A percentile compares a stretch with the other conserved stretches of the same genome.
Evolutionary conservation across 352 stramenopile genomes (phyloP).

Genomic region (Phytophthora foliorum): DNA sequence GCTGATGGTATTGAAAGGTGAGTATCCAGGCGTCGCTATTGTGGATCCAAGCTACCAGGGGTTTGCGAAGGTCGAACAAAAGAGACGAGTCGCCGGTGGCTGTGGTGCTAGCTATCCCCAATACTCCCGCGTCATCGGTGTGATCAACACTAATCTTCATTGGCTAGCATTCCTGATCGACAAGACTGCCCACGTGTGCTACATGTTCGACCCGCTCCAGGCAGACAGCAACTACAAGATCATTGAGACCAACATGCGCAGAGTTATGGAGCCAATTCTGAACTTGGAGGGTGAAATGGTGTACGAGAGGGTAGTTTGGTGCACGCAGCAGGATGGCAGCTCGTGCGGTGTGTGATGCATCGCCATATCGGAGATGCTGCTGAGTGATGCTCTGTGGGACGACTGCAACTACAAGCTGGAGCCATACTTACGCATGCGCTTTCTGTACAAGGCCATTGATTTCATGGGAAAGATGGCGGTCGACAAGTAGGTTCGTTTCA

Average conservation of each 20-base stretch:
- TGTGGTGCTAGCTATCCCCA: not conserved
- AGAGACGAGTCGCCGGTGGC: not conserved
- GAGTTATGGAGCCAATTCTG: not conserved
- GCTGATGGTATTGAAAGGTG: not conserved
- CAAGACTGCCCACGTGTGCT: not conserved
- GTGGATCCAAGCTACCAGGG: not conserved
- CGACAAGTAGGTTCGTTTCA: not conserved
- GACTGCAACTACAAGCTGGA: not conserved
- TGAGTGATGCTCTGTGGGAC: not conserved
- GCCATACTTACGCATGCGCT: not conserved
- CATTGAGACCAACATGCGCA: constrained; percentile 4
- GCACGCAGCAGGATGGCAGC: constrained; percentile 10
- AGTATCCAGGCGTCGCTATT: constrained; percentile 1
- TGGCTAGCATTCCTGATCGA: constrained; percentile 13
- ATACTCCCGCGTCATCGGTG: constrained; percentile 5
- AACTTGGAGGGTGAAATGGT: not conserved
- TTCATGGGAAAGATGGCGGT: not conserved
- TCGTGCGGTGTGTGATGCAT: constrained; percentile 21
- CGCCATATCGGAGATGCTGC: not conserved
- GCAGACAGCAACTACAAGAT: not conserved
- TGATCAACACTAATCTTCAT: not conserved
- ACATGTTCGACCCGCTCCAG: constrained; percentile 14
- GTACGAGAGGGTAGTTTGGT: constrained; percentile 7
- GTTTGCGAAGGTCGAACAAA: constrained; percentile 1
- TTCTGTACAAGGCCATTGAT: constrained; percentile 3